Evolutionary conservation across 768 basidiomycete genomes (phyloP), one percentile per base, ranked within the genome.

Genomic region (Boletus speciosus): DNA sequence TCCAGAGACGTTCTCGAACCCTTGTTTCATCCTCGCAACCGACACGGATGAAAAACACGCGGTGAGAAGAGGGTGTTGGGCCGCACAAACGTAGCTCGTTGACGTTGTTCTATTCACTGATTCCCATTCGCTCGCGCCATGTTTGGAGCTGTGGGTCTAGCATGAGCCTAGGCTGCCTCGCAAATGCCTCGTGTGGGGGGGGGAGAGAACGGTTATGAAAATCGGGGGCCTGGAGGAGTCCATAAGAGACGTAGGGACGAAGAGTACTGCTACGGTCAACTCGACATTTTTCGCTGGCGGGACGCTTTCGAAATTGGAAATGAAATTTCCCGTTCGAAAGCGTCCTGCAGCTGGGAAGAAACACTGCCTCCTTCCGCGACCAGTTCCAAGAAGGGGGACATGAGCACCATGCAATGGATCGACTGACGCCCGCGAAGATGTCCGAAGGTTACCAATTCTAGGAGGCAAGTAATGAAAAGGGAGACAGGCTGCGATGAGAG

Each of bases 1-100:
- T 55, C 29, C 35, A n/a, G 23, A 43, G n/a, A 35, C 31, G 29
- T 35, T 36, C 35, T 49, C 39, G 21, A 40, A 37, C 54, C 59
- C 64, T 50, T 52, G 61, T 66, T 66, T 66, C 61, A 61, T 43
- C 38, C 51, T 46, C 54, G 38, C 56, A 58, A 42, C 53, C 43
- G 46, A 49, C 38, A 39, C 27, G 54, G 43, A 45, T 42, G 39
- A 51, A 47, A 52, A 52, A 53, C 51, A 47, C 25, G 48, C 47
- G 55, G 50, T 38, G 47, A 44, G 40, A 52, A 54, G 32, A 37
- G 38, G 60, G 23, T n/a, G 11, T 25, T 3, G 8, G 15, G 12
- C 9, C 12, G 10, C 35, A 27, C 14, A 23, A 16, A 11, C 16
- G 47, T 23, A 16, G 35, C 15, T 27, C 19, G 15, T 32, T 23